Evolutionary conservation across 176 grass and related monocot genomes (phyloP), one percentile per base, ranked within the genome.

Genomic region (Ananas comosus): DNA sequence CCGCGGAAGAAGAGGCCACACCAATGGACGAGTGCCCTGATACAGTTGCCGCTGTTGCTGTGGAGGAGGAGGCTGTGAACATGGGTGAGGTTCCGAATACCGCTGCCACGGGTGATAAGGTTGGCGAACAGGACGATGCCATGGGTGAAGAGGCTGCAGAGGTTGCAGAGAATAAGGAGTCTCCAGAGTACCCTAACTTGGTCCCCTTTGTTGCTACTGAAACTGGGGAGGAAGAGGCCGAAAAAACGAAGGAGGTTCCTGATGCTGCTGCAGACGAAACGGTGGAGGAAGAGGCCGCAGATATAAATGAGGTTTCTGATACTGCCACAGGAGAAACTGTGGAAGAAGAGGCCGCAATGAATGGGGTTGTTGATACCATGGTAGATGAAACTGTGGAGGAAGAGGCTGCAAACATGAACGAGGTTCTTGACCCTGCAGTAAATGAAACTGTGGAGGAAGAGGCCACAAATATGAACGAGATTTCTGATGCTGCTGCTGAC

Each of bases 31-130:
- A 19, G 5, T 6, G 16, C 12, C 17, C 12, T 33, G 73, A 65
- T 5, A 61, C 19, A 23, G 75, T 51, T 47, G 64, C 12, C 8
- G 69, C 66, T 58, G 66, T 21, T 58, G 72, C 59, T 64, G 47
- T 56, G 74, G 51, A 8, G 27, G 74, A 16, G 9, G 83, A 70
- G 71, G 79, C 10, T 51, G 75, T 50, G 17, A 73, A 51, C 58
- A 25, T 54, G 13, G 77, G 72, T 9, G 77, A 80, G 2, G 33
- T 27, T 23, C 67, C 3, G 50, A 19, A 61, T 61, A 61, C 56
- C 17, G 56, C n/a, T 10, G 50, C 13, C 48, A 7, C 19, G 11
- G 70, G 75, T 78, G 75, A 82, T 64, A 61, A 29, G 56, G 12
- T 61, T 4, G 33, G 33, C 33, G 33, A 7, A 7, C 33, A 42